phyloP scores from a whole-genome alignment of 2,329 filamentous ascomycete species.

The Xylaria multiplex region DNA sequence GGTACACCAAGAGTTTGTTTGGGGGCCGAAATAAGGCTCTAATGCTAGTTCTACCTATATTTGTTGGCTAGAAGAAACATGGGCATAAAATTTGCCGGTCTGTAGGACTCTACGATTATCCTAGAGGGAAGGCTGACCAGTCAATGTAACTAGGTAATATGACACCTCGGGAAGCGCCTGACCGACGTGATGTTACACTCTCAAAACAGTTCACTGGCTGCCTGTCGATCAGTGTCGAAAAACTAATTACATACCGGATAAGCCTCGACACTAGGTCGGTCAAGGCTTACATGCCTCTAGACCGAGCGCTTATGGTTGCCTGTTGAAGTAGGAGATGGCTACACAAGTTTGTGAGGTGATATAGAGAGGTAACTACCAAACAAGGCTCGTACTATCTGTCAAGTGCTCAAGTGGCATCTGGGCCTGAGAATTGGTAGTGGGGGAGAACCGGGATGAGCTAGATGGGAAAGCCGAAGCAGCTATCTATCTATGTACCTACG shows the following conservation, averaged over 20 bases:
- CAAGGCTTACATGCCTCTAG: conserved; percentile 12
- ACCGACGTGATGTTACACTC: conserved; percentile 17
- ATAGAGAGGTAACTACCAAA: background rate
- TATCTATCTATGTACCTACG: background rate
- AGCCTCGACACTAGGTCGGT: conserved; percentile 10
- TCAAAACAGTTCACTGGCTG: background rate
- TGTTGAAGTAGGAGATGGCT: background rate
- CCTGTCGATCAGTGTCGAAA: background rate
- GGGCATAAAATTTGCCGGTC: background rate
- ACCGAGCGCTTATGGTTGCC: conserved; percentile 3
- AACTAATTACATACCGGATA: background rate
- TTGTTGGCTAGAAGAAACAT: background rate
- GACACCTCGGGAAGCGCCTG: conserved; percentile 3
- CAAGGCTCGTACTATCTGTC: background rate
- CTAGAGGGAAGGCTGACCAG: background rate
- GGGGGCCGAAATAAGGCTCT: conserved; percentile 30
- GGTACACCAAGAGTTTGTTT: background rate
- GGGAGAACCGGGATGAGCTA: background rate
- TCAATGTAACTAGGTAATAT: background rate
- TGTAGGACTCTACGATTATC: background rate
- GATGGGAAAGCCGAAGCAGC: background rate
- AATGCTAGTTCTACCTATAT: background rate
- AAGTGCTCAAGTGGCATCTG: background rate
- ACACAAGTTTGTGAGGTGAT: background rate
- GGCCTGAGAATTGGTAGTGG: background rate